These are phyloP conservation scores for Clathrospora elynae DNA, from an alignment of 2,329 filamentous ascomycete species.

Conservation along the genomic window DNA sequence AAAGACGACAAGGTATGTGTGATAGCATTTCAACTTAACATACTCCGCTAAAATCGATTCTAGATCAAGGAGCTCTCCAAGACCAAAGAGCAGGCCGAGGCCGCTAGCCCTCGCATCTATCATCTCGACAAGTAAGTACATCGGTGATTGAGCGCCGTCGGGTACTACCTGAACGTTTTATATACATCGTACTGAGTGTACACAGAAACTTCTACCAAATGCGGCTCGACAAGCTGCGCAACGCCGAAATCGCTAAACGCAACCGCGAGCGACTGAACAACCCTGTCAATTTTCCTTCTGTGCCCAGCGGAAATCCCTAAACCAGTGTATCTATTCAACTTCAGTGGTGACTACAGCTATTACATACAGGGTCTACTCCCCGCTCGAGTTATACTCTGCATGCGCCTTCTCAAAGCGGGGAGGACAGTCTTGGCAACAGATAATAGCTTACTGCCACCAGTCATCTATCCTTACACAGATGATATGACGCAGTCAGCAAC, in stretches of 20 bases:
- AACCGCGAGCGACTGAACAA: conserved; percentile 81
- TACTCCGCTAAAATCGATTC: conserved; percentile 9
- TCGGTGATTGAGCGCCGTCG: too few species aligned
- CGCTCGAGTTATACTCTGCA: conserved; percentile 1
- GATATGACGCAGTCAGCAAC: conserved; percentile 43
- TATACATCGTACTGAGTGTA: background rate
- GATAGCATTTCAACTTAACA: background rate
- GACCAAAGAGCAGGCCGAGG: conserved; percentile 50
- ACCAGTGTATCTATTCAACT: too few species aligned
- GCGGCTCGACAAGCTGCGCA: conserved; percentile 76
- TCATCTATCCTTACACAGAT: conserved; percentile 25
- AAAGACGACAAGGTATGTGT: conserved; percentile 61
- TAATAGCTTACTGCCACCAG: conserved; percentile 30
- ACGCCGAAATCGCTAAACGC: conserved; percentile 77
- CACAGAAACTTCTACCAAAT: conserved; percentile 82
- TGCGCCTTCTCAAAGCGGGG: conserved; percentile 18
- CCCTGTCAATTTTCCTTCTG: conserved; percentile 81
- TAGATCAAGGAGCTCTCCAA: conserved; percentile 57
- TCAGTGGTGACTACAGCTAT: conserved; percentile 7
- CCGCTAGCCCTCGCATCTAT: conserved; percentile 78
- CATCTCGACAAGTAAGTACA: conserved; percentile 72
- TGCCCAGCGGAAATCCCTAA: conserved; percentile 66
- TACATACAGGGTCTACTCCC: conserved; percentile 2
- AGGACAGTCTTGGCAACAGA: conserved; percentile 19
- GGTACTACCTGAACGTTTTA: too few species aligned